Evolutionary conservation across 1,284 basidiomycete genomes (phyloP).

Genomic region (Moesziomyces sp.): DNA sequence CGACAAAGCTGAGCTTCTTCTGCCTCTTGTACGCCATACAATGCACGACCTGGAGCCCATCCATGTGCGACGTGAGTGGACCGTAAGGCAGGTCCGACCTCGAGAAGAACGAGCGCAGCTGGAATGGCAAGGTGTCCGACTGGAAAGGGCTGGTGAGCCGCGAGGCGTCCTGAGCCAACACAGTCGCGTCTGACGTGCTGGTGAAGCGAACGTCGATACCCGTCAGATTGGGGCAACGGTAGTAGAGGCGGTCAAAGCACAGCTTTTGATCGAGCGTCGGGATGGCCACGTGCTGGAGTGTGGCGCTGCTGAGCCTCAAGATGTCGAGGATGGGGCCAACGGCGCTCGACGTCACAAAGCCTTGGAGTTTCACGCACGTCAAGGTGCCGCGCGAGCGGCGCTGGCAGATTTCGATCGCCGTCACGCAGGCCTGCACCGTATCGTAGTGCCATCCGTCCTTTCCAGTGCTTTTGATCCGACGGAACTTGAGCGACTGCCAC

Average conservation of each 20-base stretch:
- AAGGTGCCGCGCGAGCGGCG: slow-evolving; percentile 13
- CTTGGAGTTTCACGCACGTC: slow-evolving; percentile 11
- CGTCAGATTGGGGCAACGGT: slow-evolving; percentile 4
- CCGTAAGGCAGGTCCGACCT: slow-evolving; percentile 10
- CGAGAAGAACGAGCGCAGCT: slow-evolving; percentile 11
- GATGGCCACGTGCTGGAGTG: slow-evolving; percentile 12
- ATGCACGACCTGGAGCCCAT: slow-evolving; percentile 5
- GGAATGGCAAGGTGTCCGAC: slow-evolving; percentile 4
- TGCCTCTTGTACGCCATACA: slow-evolving; percentile 2
- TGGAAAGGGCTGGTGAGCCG: slow-evolving; percentile 10
- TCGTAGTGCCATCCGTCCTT: slow-evolving; percentile 11
- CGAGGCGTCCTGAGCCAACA: background rate
- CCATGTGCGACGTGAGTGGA: slow-evolving; percentile 8
- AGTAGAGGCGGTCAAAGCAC: slow-evolving; percentile 14
- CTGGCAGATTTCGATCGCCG: slow-evolving; percentile 19
- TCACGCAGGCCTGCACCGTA: slow-evolving; percentile 12
- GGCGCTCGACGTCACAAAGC: background rate
- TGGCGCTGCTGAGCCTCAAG: background rate
- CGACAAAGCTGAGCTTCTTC: slow-evolving; percentile 17
- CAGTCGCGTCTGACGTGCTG: background rate
- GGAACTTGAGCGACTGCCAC: slow-evolving; percentile 16
- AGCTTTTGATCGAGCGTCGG: slow-evolving; percentile 8
- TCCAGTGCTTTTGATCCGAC: slow-evolving; percentile 2
- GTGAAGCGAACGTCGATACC: slow-evolving; percentile 11
- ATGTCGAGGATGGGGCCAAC: slow-evolving; percentile 1